These are phyloP conservation scores for Acacia confusa DNA, from an alignment of 306 rosid genomes.

Conservation along the genomic window DNA sequence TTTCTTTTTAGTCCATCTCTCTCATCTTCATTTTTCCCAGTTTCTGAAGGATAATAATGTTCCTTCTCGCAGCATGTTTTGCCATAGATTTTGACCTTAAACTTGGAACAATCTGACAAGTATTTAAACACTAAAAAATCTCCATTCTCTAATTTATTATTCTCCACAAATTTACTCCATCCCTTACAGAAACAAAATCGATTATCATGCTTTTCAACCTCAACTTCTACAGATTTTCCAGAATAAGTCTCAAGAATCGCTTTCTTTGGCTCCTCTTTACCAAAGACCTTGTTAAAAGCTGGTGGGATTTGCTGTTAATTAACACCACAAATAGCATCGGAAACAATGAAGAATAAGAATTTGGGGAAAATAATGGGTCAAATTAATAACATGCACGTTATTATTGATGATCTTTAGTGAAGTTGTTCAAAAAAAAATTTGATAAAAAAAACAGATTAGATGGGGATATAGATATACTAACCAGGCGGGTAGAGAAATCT, in stretches of 20 bases:
- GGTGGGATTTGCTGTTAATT: not conserved
- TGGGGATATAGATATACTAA: not conserved
- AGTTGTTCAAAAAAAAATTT: too few species aligned
- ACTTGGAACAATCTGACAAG: not conserved
- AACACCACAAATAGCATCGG: not conserved
- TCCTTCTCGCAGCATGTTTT: not conserved
- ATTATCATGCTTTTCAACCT: not conserved
- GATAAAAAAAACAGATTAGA: not conserved
- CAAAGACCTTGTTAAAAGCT: not conserved
- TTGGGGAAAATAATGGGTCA: not conserved
- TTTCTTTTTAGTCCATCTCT: not conserved
- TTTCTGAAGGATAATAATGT: not conserved
- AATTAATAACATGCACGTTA: not conserved
- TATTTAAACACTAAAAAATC: not conserved
- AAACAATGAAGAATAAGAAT: not conserved
- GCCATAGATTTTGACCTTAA: not conserved
- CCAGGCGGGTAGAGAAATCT: not conserved
- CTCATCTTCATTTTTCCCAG: not conserved
- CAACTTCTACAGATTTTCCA: not conserved
- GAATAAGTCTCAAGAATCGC: not conserved
- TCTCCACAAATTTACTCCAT: not conserved
- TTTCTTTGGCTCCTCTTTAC: not conserved
- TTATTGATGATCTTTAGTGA: not conserved
- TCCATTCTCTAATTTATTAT: not conserved
- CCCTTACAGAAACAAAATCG: not conserved